Conservation (phyloP, 352 stramenopile genomes). For the Globisporangium irregulare region DNA sequence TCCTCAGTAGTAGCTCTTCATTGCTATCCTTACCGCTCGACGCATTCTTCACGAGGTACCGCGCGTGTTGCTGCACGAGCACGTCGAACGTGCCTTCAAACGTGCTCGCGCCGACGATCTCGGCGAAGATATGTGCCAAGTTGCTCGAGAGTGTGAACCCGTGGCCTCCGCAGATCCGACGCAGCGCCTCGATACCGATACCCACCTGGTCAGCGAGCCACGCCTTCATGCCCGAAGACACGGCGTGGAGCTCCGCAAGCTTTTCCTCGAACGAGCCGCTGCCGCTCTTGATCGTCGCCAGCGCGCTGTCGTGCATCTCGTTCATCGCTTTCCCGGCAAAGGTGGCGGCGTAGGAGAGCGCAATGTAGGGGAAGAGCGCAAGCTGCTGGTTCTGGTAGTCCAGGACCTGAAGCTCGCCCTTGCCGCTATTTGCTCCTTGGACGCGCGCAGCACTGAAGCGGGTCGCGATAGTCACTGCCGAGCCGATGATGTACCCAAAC, state of each 20-base stretch:
- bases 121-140: constrained; percentile 88
- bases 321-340: constrained; percentile 28
- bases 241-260: constrained; percentile 6
- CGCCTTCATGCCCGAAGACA: constrained; percentile 35
- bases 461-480: constrained; percentile 25
- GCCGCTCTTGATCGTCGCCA: constrained; percentile 58
- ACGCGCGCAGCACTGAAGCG: constrained; percentile 32
- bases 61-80: constrained; percentile 91
- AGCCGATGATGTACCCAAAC: constrained; percentile 13
- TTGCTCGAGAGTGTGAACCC: constrained; percentile 93
- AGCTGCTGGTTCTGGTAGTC: constrained; percentile 42
- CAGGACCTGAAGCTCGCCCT: constrained; percentile 34
- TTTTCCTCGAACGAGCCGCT: background rate
- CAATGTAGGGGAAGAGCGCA: constrained; percentile 36
- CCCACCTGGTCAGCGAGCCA: background rate
- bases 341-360: constrained; percentile 39
- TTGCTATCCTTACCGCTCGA: background rate
- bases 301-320: constrained; percentile 82
- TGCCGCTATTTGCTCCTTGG: constrained; percentile 15
- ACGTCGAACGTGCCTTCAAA: constrained; percentile 97
- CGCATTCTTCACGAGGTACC: constrained; percentile 56
- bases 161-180: constrained; percentile 94
- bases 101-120: constrained; percentile 83
- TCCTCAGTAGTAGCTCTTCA: constrained; percentile 20
- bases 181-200: constrained; percentile 91